Conservation (phyloP, 768 basidiomycete genomes). For the Rhizopogon rudus region DNA sequence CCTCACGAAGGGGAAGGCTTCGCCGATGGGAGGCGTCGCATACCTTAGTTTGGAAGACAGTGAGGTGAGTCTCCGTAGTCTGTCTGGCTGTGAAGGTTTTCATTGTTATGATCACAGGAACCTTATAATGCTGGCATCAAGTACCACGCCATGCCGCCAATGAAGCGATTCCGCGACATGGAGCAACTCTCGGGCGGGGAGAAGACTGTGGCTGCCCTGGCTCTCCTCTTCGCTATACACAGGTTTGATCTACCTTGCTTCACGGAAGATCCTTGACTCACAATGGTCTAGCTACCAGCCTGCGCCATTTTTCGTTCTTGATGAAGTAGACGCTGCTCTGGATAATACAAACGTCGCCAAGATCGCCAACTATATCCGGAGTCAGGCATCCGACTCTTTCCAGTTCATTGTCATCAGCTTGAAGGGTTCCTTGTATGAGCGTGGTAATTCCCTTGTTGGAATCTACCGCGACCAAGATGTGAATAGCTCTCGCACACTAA, state of each 20-base stretch:
- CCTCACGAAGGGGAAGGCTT: conserved; percentile 90
- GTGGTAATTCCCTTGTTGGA: conserved; percentile 85
- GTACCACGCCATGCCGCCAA: conserved; percentile 99
- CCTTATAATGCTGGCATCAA: conserved; percentile 89
- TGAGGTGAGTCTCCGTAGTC: conserved; percentile 57
- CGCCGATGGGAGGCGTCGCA: conserved; percentile 94
- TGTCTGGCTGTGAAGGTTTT: conserved; percentile 11
- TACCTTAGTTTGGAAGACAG: conserved; percentile 95
- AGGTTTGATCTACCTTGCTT: conserved; percentile 44
- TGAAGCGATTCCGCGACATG: conserved; percentile 99
- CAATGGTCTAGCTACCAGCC: conserved; percentile 74
- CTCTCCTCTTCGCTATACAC: conserved; percentile 94
- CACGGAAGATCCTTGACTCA: not conserved
- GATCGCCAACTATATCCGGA: conserved; percentile 88
- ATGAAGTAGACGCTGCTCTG: conserved; percentile 95
- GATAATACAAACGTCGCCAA: conserved; percentile 99
- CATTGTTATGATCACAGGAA: conserved; percentile 41
- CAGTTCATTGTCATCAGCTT: conserved; percentile 98
- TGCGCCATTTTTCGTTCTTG: conserved; percentile 97
- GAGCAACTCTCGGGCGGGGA: conserved; percentile 98
- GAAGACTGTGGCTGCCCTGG: conserved; percentile 97
- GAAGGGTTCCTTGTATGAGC: conserved; percentile 90
- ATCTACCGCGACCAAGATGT: conserved; percentile 93
- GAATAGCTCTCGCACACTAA: conserved; percentile 88
- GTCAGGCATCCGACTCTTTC: conserved; percentile 79